These are phyloP conservation scores for Botrytis paeoniae DNA, from an alignment of 2,329 filamentous ascomycete genomes.

Conservation along the genomic window DNA sequence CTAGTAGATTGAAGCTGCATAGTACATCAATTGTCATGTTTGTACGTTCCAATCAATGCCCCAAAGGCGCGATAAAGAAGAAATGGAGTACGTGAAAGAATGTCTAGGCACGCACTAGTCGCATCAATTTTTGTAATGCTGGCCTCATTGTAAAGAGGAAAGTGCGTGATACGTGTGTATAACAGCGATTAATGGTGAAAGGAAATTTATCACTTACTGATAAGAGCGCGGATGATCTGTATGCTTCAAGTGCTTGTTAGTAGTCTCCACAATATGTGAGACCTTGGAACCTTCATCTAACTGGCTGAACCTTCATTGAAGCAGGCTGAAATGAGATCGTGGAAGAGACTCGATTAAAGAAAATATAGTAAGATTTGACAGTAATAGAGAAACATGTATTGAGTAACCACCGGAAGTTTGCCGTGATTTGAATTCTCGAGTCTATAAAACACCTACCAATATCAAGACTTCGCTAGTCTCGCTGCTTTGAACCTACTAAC, in stretches of 20 bases:
- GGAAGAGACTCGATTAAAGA: not conserved
- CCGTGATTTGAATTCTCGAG: constrained; percentile 8
- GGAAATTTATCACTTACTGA: not conserved
- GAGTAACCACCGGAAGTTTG: not conserved
- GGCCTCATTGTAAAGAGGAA: not conserved
- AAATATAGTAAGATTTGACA: not conserved
- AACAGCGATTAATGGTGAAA: not conserved
- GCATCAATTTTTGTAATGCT: not conserved
- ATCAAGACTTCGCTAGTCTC: constrained; percentile 48
- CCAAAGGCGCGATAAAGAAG: not conserved
- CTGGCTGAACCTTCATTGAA: not conserved
- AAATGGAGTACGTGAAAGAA: not conserved
- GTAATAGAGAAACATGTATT: not conserved
- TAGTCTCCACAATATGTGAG: not conserved
- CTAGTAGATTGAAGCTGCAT: constrained; percentile 53
- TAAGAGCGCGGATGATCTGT: no score
- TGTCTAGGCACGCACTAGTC: not conserved
- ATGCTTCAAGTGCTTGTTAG: not conserved
- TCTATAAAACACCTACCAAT: constrained; percentile 13
- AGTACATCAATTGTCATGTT: constrained; percentile 34
- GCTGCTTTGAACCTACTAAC: constrained; percentile 74
- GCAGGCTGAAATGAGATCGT: not conserved
- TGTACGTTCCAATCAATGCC: constrained; percentile 7
- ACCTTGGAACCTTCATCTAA: not conserved
- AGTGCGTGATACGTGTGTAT: not conserved